Evolutionary conservation across 176 grass and related monocot species (phyloP).

Genomic region (Typha latifolia): DNA sequence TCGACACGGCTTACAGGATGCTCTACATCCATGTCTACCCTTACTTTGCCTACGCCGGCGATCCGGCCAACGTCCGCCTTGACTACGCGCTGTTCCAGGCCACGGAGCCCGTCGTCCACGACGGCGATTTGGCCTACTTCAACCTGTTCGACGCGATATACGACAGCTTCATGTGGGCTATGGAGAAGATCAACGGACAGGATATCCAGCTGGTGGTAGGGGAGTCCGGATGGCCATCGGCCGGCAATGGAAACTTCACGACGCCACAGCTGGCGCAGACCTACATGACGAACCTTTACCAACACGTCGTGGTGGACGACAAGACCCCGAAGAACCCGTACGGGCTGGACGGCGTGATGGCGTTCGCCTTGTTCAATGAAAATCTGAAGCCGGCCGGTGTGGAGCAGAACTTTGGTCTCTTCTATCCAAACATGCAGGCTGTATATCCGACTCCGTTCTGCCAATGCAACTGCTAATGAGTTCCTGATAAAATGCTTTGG

Average conservation of each 20-base stretch:
- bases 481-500: too few species aligned
- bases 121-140: constrained; percentile 17
- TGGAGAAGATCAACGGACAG: constrained; percentile 11
- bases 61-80: background rate
- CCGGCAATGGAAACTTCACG: background rate
- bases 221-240: constrained; percentile 26
- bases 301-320: background rate
- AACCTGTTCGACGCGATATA: constrained; percentile 16
- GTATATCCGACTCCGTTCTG: constrained; percentile 18
- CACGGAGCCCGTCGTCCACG: background rate
- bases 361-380: constrained; percentile 17
- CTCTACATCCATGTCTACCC: constrained; percentile 21
- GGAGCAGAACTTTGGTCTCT: constrained; percentile 22
- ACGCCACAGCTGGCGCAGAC: background rate
- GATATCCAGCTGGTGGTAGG: constrained; percentile 3
- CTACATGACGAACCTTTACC: constrained; percentile 5
- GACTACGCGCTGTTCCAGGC: constrained; percentile 13
- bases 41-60: constrained; percentile 21
- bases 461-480: background rate
- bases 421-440: constrained; percentile 10
- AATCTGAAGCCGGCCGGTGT: constrained; percentile 14
- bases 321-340: constrained; percentile 20
- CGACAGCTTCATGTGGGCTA: constrained; percentile 12
- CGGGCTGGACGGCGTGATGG: constrained; percentile 1
- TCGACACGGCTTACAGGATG: background rate